Base-by-base conservation (phyloP, 1,139 yeast species). In the Fermentozyma sake region DNA sequence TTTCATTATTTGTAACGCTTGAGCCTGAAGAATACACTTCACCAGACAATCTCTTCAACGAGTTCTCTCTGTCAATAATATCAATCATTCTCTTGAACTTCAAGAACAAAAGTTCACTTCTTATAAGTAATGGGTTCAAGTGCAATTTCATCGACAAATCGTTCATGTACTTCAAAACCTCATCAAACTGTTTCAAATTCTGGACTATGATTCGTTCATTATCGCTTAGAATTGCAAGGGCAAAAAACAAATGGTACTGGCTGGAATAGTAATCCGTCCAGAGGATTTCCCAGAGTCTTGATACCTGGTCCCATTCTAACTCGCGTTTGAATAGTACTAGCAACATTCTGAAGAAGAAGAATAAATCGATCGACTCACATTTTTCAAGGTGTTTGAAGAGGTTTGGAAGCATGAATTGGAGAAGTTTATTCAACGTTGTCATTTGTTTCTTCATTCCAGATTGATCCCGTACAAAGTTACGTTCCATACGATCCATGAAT, bases 311-410 rank as follows among this genome's bases (percentile, higher is more conserved):
- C 74, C 93, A 86, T 20, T 70, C 72, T 38, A 93, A 80, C 50
- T 91, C 99, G 29, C 99, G 75, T 52, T 93, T 91, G 52, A 75
- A 93, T 96, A 96, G 87, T 3, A 91, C 96, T 23, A 91, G 62
- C 11, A 91, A 61, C 97, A 91, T 89, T 35, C 98, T 65, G 64
- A 93, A 91, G 46, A 89, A 87, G 67, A 91, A 91, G 52, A 91
- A 91, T 35, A 93, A 68, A 48, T 91, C 91, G 16, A 80, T 82
- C 1, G 95, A 80, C 44, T 89, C 96, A 48, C 96, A 87, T 47
- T 76, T 77, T 30, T 76, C 91, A 38, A 91, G 63, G 52, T 93
- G 98, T 21, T 76, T 67, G 52, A 82, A 87, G 29, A 91, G 61
- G 30, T 78, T 72, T 2, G 98, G 98, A 23, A 87, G 60, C 93